Evolutionary conservation across 768 basidiomycete species (phyloP), one percentile per base, ranked within the genome.

Genomic region (Porpolomopsis calyptriformis): DNA sequence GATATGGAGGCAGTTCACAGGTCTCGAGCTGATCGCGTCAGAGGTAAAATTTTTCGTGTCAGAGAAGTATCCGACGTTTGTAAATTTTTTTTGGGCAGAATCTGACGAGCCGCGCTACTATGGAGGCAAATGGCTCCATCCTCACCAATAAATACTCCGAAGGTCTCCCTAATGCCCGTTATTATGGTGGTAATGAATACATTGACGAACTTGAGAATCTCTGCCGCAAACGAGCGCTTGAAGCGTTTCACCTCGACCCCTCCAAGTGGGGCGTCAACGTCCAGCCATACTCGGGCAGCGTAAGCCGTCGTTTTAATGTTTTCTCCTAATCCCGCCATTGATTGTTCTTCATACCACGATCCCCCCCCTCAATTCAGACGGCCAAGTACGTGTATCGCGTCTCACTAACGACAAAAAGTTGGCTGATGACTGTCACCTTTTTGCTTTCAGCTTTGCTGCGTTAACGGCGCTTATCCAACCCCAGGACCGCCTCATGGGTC

Each of bases 141-240:
- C 66, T 98, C 61, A 97, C 94, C 62, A 96, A 96, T 80, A 98
- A 97, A 70, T 96, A 96, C 74, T 98, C 96, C 18, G 96, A 98
- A 69, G 96, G 96, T 73, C 88, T 98, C 40, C 96, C 96, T n/a
- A 80, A 78, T 46, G 93, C 92, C 37, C 83, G 93, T 48, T 96
- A 96, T 70, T 97, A 94, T 55, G 92, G 91, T 57, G 94, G 94
- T 48, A 99, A 98, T 70, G 96, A 98, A 67, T 85, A 85, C 71
- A 85, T 97, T 55, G 96, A 98, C 60, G 89, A 96, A 62, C 85
- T 99, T 58, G 96, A 98, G 68, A 66, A 77, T 50, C 80, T 99
- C 48, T 91, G 89, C 72, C 90, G 91, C 64, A 82, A 92, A 68
- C 90, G 96, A 59, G 96, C 96, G 25, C 78, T 99, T 53, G 70